These are phyloP conservation scores for Canariomyces notabilis DNA, from an alignment of 2,329 filamentous ascomycete species.

Conservation along the genomic window DNA sequence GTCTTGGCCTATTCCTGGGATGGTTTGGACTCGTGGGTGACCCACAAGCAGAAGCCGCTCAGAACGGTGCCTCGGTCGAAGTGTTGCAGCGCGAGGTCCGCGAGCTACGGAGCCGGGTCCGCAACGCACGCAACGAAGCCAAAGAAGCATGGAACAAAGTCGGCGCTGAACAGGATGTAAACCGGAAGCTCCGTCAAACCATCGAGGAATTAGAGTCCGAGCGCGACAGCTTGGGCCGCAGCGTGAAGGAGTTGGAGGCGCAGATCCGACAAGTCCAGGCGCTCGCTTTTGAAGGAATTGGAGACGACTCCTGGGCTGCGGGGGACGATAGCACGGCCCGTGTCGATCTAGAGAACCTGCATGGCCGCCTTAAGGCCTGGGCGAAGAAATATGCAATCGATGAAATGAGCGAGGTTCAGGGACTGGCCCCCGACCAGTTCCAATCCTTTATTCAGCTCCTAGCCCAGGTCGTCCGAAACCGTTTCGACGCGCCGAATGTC, in stretches of 20 bases:
- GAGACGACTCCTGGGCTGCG: conserved; percentile 4
- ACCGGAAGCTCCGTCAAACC: background rate
- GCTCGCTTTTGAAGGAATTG: conserved; percentile 6
- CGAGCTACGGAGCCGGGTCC: background rate
- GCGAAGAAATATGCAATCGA: conserved; percentile 7
- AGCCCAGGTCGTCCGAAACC: background rate
- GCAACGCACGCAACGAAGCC: background rate
- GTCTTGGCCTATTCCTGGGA: no score
- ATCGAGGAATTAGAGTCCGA: background rate
- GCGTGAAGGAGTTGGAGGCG: conserved; percentile 2
- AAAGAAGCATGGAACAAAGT: background rate
- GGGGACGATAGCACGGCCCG: conserved; percentile 8
- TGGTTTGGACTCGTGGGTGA: background rate
- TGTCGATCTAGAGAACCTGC: conserved; percentile 9
- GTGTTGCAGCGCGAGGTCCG: no score
- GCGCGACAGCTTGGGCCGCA: conserved; percentile 1
- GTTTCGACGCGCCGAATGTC: background rate
- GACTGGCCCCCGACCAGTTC: background rate
- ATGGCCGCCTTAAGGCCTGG: conserved; percentile 5
- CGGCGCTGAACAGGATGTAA: background rate
- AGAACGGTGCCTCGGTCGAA: no score
- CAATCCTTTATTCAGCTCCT: background rate
- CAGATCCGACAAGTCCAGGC: conserved; percentile 10
- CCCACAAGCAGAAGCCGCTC: no score
- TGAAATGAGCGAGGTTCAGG: conserved; percentile 1